phyloP scores from a whole-genome alignment of 768 basidiomycete species.

The Dentipellis sp. region DNA sequence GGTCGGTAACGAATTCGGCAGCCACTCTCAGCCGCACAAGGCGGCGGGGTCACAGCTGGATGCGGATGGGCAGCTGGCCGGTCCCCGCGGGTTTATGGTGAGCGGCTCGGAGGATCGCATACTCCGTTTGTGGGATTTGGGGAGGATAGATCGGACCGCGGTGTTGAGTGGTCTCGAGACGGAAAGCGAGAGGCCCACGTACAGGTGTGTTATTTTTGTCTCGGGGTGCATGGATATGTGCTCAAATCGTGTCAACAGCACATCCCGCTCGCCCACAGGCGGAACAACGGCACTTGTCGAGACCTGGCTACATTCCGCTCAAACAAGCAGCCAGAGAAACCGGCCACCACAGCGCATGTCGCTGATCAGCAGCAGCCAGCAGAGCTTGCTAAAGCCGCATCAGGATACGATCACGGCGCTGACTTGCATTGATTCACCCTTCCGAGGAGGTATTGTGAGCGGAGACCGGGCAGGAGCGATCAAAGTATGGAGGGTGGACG shows the following conservation, averaged over 20 bases:
- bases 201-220: slow-evolving; percentile 44
- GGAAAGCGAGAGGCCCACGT: slow-evolving; percentile 68
- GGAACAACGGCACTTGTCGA: slow-evolving; percentile 49
- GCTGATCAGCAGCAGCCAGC: slow-evolving; percentile 73
- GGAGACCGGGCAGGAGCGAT: slow-evolving; percentile 85
- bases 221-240: neutral
- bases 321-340: slow-evolving; percentile 41
- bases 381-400: slow-evolving; percentile 77
- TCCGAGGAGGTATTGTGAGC: slow-evolving; percentile 86
- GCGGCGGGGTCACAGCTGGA: slow-evolving; percentile 16
- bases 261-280: slow-evolving; percentile 28
- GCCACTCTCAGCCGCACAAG: slow-evolving; percentile 37
- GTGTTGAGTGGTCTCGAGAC: slow-evolving; percentile 73
- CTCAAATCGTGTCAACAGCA: slow-evolving; percentile 17
- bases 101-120: slow-evolving; percentile 88
- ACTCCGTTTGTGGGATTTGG: slow-evolving; percentile 84
- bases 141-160: slow-evolving; percentile 58
- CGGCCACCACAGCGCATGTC: slow-evolving; percentile 70
- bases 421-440: slow-evolving; percentile 84
- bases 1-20: slow-evolving; percentile 72
- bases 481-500: slow-evolving; percentile 82
- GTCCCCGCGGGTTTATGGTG: slow-evolving; percentile 60
- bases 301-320: slow-evolving; percentile 44
- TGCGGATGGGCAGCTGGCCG: slow-evolving; percentile 7
- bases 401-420: slow-evolving; percentile 86